These are phyloP conservation scores for Cryphonectria carpinicola DNA, from an alignment of 2,329 filamentous ascomycete genomes.

Conservation along the genomic window DNA sequence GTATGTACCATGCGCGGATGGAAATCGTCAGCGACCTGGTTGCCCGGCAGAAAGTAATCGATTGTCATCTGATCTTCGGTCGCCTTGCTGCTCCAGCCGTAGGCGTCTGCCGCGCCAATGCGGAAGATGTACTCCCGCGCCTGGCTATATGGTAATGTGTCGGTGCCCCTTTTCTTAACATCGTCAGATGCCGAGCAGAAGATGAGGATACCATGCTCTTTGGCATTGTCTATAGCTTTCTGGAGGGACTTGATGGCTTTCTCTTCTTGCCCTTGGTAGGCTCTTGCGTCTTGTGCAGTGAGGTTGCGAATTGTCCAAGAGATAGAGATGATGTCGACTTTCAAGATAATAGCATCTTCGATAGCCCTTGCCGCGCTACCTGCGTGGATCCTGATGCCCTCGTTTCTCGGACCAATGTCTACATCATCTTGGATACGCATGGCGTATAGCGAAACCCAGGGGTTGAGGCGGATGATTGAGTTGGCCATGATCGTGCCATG, in stretches of 20 bases:
- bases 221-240: not conserved
- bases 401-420: not conserved
- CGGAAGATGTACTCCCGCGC: constrained; percentile 3
- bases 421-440: constrained; percentile 16
- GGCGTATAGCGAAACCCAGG: constrained; percentile 12
- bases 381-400: not conserved
- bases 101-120: constrained; percentile 12
- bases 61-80: constrained; percentile 13
- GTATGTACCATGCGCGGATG: not conserved
- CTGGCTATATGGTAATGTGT: constrained; percentile 9
- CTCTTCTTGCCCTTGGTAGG: not conserved
- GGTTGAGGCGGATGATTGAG: constrained; percentile 6
- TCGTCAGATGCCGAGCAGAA: constrained; percentile 15
- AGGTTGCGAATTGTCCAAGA: constrained; percentile 14
- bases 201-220: not conserved
- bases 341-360: constrained; percentile 9
- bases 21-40: constrained; percentile 10
- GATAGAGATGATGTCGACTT: constrained; percentile 15
- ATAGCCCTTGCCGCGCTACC: constrained; percentile 10
- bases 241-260: not conserved
- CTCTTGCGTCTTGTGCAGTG: not conserved
- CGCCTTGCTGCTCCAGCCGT: constrained; percentile 6
- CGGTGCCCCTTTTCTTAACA: constrained; percentile 10
- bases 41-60: constrained; percentile 11
- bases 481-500: constrained; percentile 18